A percentile compares a stretch with the other conserved stretches of the same genome.
phyloP scores from a whole-genome alignment of 2,329 filamentous ascomycete genomes.

The Colletotrichum lupini region DNA sequence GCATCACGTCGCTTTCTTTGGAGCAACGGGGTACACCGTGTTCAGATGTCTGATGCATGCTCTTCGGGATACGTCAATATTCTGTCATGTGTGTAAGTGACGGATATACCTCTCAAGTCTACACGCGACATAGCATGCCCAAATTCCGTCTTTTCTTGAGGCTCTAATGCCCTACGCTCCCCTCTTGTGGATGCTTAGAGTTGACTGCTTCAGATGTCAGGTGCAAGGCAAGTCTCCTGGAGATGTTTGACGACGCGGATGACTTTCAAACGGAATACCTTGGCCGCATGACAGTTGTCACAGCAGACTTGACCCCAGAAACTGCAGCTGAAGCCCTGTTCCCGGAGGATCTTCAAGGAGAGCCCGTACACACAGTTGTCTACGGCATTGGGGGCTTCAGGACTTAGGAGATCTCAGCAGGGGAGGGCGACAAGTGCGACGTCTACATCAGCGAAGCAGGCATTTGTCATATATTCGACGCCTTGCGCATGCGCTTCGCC shows the following conservation, averaged over 20 bases:
- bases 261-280: neutral
- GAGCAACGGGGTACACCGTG: slow-evolving; percentile 5
- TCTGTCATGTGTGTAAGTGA: slow-evolving; percentile 4
- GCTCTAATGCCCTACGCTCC: no score
- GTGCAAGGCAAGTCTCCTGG: neutral
- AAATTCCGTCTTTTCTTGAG: neutral
- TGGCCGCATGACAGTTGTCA: neutral
- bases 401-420: neutral
- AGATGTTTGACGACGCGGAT: neutral
- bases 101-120: no score
- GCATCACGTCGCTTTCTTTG: slow-evolving; percentile 27
- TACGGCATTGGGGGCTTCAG: slow-evolving; percentile 19
- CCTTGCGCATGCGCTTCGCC: neutral
- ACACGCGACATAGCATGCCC: neutral
- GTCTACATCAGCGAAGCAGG: neutral
- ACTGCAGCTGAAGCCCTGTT: neutral
- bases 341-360: neutral
- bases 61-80: neutral
- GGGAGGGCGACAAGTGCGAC: neutral
- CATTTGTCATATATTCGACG: neutral
- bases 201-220: neutral
- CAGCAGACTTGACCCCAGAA: neutral
- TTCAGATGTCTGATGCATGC: slow-evolving; percentile 8
- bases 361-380: slow-evolving; percentile 7
- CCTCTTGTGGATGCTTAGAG: neutral